These are phyloP conservation scores for Lycium ferocissimum DNA, from an alignment of 257 asterid species.

Conservation along the genomic window DNA sequence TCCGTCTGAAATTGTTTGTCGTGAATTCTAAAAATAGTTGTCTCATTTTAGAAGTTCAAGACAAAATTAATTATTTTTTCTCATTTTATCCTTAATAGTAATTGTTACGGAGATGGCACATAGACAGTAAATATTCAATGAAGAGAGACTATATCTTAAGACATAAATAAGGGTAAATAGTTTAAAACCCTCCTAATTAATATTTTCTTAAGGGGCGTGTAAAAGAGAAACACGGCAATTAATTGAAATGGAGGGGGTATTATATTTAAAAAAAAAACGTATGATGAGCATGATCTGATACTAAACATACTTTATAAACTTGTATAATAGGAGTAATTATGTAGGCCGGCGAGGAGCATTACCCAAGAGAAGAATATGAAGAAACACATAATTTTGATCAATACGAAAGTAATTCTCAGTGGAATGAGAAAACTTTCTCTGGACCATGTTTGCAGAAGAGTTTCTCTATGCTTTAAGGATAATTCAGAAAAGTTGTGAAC, in stretches of 20 bases:
- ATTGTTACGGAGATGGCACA: too few relatives aligned
- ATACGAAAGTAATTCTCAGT: conserved; percentile 54
- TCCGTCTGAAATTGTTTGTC: too few relatives aligned
- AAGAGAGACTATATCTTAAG: too few relatives aligned
- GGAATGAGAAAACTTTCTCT: conserved; percentile 57
- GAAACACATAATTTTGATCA: conserved; percentile 54
- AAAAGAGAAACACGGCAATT: too few relatives aligned
- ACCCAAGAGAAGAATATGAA: conserved; percentile 72
- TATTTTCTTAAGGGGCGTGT: too few relatives aligned
- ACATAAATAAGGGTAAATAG: too few relatives aligned
- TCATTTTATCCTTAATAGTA: too few relatives aligned
- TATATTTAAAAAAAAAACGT: background rate
- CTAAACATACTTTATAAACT: background rate
- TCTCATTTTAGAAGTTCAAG: too few relatives aligned
- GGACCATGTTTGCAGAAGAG: conserved; percentile 75
- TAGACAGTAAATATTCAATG: too few relatives aligned
- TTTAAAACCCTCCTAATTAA: too few relatives aligned
- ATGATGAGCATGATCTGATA: background rate
- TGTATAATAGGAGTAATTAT: background rate
- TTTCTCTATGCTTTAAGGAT: conserved; percentile 66
- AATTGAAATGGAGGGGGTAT: background rate
- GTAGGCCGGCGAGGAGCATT: conserved; percentile 18
- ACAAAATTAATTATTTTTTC: too few relatives aligned
- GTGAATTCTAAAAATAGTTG: too few relatives aligned
- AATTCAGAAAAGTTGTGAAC: conserved; percentile 67